A percentile compares a stretch with the other conserved stretches of the same genome.
phyloP scores from a whole-genome alignment of 371 early-diverging fungal genomes.

The Amoeboaphelidium occidentale region DNA sequence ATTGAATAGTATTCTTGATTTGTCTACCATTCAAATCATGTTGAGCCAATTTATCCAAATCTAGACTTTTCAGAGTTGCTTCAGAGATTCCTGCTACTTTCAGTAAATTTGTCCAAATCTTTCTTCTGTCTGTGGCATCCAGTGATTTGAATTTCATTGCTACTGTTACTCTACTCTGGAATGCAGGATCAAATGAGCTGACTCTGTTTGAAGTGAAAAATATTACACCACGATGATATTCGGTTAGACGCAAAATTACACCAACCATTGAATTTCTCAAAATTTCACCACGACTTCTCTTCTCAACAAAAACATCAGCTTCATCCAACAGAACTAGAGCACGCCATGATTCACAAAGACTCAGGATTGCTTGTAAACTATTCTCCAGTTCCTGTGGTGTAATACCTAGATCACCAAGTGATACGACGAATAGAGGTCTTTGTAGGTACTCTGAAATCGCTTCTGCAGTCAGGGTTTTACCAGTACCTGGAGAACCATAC shows the following conservation, averaged over 20 bases:
- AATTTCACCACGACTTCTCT: constrained; percentile 13
- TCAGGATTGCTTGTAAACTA: constrained; percentile 15
- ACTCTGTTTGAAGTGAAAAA: constrained; percentile 22
- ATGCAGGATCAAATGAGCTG: constrained; percentile 20
- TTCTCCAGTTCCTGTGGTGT: constrained; percentile 19
- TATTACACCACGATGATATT: background rate
- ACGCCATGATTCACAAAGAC: constrained; percentile 20
- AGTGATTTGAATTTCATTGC: constrained; percentile 19
- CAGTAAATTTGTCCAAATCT: constrained; percentile 22
- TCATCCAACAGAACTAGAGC: constrained; percentile 25
- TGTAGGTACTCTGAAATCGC: constrained; percentile 30
- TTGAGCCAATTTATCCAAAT: constrained; percentile 9
- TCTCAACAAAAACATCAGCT: constrained; percentile 24
- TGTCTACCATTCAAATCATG: constrained; percentile 21
- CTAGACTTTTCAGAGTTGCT: constrained; percentile 3
- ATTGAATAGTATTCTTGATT: constrained; percentile 7
- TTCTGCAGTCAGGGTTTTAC: constrained; percentile 42
- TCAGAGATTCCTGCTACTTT: constrained; percentile 7
- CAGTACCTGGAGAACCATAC: constrained; percentile 36
- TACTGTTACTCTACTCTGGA: constrained; percentile 19
- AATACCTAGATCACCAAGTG: constrained; percentile 25
- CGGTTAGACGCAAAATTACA: background rate
- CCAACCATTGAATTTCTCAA: constrained; percentile 8
- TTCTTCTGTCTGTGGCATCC: constrained; percentile 9
- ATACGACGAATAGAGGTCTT: constrained; percentile 21